Conservation (phyloP, 179 eudicot genomes). For the Camellia oleifera region DNA sequence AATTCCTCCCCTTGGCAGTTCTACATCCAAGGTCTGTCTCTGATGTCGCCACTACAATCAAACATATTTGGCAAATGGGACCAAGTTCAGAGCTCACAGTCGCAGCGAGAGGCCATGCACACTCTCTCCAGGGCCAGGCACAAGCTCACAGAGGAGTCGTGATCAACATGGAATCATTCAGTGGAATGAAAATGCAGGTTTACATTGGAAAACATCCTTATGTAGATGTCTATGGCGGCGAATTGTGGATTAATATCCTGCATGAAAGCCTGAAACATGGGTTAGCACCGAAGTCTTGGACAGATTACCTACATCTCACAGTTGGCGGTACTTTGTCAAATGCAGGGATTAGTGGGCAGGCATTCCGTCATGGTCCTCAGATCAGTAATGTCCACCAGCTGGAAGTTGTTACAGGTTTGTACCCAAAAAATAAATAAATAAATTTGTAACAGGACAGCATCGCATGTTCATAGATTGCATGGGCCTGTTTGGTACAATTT, state of each 20-base stretch:
- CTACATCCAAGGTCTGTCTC: conserved; percentile 71
- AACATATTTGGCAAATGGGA: conserved; percentile 69
- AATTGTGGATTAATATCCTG: conserved; percentile 71
- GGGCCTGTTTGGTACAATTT: no score
- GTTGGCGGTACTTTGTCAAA: conserved; percentile 94
- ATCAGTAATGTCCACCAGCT: conserved; percentile 77
- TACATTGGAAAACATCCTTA: conserved; percentile 46
- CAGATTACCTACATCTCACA: conserved; percentile 81
- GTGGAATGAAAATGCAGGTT: conserved; percentile 50
- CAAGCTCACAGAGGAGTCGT: conserved; percentile 77
- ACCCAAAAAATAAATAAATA: conserved; percentile 1
- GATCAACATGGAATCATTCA: conserved; percentile 74
- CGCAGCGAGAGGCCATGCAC: conserved; percentile 93
- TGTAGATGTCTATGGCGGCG: conserved; percentile 72
- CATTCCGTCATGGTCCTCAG: conserved; percentile 86
- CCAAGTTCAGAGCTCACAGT: conserved; percentile 61
- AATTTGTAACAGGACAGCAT: background rate
- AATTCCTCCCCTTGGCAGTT: conserved; percentile 56
- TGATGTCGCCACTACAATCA: conserved; percentile 63
- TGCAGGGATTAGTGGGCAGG: conserved; percentile 87
- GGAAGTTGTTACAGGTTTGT: conserved; percentile 82
- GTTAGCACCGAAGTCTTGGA: conserved; percentile 81
- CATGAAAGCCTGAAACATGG: conserved; percentile 62
- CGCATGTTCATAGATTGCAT: background rate
- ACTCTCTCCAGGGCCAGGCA: conserved; percentile 85